Base-by-base conservation (phyloP, 768 basidiomycete genomes). In the Russula lepida region DNA sequence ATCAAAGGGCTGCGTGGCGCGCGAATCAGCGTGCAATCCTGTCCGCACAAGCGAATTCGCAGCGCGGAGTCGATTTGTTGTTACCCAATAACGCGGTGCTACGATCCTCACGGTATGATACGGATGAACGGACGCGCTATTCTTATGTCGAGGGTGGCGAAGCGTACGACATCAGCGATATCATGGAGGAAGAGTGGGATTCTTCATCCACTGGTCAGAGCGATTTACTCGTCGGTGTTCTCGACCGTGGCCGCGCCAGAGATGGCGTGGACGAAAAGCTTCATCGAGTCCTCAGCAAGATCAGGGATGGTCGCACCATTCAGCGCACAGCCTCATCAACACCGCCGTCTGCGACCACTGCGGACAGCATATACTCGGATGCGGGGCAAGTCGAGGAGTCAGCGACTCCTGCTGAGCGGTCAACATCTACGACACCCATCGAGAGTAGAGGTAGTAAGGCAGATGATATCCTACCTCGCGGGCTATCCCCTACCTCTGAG, bases 81-180 rank as follows among this genome's bases (percentile, higher is more conserved):
- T 76, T 98, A 2, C 89, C 90, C 2, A 90, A 91, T 6, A 89
- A 89, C 62, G 89, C 84, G 0, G 83, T 90, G 69, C 79, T 98
- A 11, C 86, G 95, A 32, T 94, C 92, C 67, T 85, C 89, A 6
- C 79, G 92, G 7, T 84, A 85, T 64, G 83, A 91, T 23, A 70
- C 74, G 6, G 83, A 80, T 44, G 88, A 91, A 64, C 76, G 78
- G 49, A 87, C 93, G 75, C 86, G 95, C 0, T 99, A 99, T 71
- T 97, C 95, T 41, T 98, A 92, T 71, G 88, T 98, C 44, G 86
- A 92, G 64, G 92, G 94, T 63, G 95, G 94, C 2, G 91, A 91
- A 74, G 88, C 88, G 0, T 89, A 86, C 68, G 95, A 98, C 71
- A 92, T 98, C 70, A 93, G 91, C 68, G 88, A 95, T 64, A 86